Evolutionary conservation across 1,284 basidiomycete genomes (phyloP), one percentile per base, ranked within the genome.

Genomic region (Trichosporon coremiiforme): DNA sequence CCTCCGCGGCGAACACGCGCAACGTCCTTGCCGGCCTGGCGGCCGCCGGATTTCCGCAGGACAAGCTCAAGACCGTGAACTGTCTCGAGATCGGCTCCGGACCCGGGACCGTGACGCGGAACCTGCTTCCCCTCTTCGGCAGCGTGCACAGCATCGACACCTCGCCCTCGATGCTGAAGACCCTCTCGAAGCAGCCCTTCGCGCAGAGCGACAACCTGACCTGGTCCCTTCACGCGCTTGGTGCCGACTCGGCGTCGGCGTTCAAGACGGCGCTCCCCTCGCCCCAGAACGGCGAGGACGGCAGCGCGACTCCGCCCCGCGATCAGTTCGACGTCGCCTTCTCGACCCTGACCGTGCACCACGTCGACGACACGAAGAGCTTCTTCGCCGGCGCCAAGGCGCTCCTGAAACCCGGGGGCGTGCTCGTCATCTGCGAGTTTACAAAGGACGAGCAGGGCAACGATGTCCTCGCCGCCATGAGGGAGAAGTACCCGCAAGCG

Each of bases 51-150:
- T 13, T 73, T 13, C 22, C 64, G 3, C n/a, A 70, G 17, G 64
- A 50, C 4, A 64, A 72, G 4, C 66, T 77, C 4, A 68, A 62
- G 20, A 29, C 20, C 8, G 45, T 78, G 41, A 13, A 76, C 64
- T 55, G 77, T 1, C 70, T 80, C 55, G 80, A 81, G 68, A 70
- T 81, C 22, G 80, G 80, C 25, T 71, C 73, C 69, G 80, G 80
- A 36, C 70, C 75, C 4, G 79, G 79, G 20, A 65, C 76, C 10
- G 80, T 82, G 0, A 80, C 80, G n/a, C 13, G 35, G 2, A 74
- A 77, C 69, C 70, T 76, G 55, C 53, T 71, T 17, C 36, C 65
- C 2, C 13, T 66, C 15, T 82, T 80, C 69, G 47, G 64, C 31
- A 68, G 71, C 35, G 71, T 80, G 31, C 77, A 80, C 75, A 66